Evolutionary conservation across 495 filamentous ascomycete genomes (phyloP), one percentile per base, ranked within the genome.

Genomic region (Penicillium daleae): DNA sequence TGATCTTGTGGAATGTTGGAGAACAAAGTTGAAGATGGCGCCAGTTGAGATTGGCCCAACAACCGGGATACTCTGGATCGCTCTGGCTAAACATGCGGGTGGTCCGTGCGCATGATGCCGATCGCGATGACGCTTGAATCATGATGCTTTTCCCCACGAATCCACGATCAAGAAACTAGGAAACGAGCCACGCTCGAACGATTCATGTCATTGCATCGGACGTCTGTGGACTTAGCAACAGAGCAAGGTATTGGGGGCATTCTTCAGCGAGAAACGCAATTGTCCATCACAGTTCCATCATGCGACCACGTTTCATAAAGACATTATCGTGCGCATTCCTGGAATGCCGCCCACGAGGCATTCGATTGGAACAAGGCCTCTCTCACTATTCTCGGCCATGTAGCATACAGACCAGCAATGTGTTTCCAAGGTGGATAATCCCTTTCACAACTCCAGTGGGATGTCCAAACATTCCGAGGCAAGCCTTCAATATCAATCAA

Each of bases 111-210:
- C 4, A 49, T 24, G 46, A 27, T 26, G 26, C 46, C 22, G 24
- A 27, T 50, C 46, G 24, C 22, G 46, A 50, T 50, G 46, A 50
- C 46, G 46, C 46, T 17, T 2, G n/a, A n/a, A n/a, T n/a, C n/a
- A n/a, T n/a, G n/a, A n/a, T n/a, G n/a, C n/a, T n/a, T n/a, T 48
- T 26, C 44, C 44, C 21, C 21, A 13, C 44, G 22, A 48, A 17
- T 17, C 13, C 10, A 12, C 13, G 35, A 39, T 12, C 10, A 44
- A 19, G 4, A 1, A 2, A 22, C 19, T 2, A 12, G 6, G 6
- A 46, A 22, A n/a, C n/a, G 2, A 12, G 10, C 6, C 19, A 22
- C 40, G 9, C 8, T 46, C 40, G 40, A 31, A 46, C 21, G 40
- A 22, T 22, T 22, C 9, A 7, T 22, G 21, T 19, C 2, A 46